phyloP scores from a whole-genome alignment of 257 asterid species.

The Solanum pennellii region DNA sequence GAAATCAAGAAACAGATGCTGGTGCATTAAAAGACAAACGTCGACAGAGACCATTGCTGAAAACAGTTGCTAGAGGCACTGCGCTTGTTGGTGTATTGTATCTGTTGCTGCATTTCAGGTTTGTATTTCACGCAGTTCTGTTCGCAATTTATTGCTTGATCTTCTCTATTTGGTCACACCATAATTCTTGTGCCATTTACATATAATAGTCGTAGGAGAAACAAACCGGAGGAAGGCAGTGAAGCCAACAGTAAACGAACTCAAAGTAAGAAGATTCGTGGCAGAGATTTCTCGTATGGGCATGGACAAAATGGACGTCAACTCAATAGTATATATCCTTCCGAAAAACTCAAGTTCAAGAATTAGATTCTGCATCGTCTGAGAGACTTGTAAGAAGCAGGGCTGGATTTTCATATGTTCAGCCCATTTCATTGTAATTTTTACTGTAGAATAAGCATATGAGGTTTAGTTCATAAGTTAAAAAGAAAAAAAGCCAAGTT shows the following conservation, averaged over 20 bases:
- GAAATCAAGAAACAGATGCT: slow-evolving; percentile 2
- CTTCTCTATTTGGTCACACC: neutral
- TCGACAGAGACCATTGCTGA: slow-evolving; percentile 30
- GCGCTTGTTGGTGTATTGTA: slow-evolving; percentile 55
- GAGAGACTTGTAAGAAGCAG: neutral
- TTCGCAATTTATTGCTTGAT: neutral
- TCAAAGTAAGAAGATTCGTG: slow-evolving; percentile 7
- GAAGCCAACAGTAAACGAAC: slow-evolving; percentile 8
- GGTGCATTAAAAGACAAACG: slow-evolving; percentile 14
- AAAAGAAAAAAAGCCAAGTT: neutral
- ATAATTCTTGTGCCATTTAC: neutral
- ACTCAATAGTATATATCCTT: slow-evolving; percentile 40
- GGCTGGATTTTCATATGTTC: neutral
- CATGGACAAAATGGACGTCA: slow-evolving; percentile 22
- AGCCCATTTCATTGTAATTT: neutral
- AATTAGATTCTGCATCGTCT: neutral
- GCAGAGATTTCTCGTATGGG: slow-evolving; percentile 17
- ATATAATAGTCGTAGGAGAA: slow-evolving; percentile 20
- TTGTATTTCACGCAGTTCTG: neutral
- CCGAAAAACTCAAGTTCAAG: slow-evolving; percentile 49
- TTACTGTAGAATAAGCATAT: neutral
- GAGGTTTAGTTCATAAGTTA: neutral
- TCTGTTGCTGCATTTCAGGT: slow-evolving; percentile 66
- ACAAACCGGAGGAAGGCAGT: slow-evolving; percentile 19
- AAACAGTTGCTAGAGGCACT: slow-evolving; percentile 61